A percentile compares a stretch with the other conserved stretches of the same genome.
These are phyloP conservation scores for Cornus controversa DNA, from an alignment of 148 eudicot species.

Conservation along the genomic window DNA sequence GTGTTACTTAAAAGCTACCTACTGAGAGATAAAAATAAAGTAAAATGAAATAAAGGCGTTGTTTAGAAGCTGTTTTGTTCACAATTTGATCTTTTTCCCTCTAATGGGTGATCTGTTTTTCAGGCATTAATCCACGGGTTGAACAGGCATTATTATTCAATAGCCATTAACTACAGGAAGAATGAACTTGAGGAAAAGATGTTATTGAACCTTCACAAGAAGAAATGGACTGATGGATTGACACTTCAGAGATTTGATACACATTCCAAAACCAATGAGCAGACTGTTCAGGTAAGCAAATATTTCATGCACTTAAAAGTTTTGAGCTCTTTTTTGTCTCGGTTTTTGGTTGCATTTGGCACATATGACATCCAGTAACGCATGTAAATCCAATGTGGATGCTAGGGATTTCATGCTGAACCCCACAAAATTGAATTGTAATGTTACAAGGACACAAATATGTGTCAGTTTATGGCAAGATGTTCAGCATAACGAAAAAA, in stretches of 20 bases:
- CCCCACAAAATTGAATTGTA: neutral
- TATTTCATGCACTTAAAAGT: neutral
- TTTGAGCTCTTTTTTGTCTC: neutral
- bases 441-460: neutral
- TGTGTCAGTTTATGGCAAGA: neutral
- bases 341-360: neutral
- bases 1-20: neutral
- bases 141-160: constrained; percentile 93
- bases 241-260: constrained; percentile 85
- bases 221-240: constrained; percentile 98
- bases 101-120: constrained; percentile 10
- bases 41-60: no score
- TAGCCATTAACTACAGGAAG: constrained; percentile 94
- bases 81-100: neutral
- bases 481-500: neutral
- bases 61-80: neutral
- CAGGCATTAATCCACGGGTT: constrained; percentile 97
- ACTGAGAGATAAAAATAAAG: no score
- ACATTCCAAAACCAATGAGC: constrained; percentile 96
- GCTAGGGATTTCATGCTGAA: neutral
- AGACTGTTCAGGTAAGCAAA: constrained; percentile 80
- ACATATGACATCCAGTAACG: neutral
- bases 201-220: constrained; percentile 94
- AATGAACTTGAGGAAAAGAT: constrained; percentile 98
- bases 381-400: neutral